Evolutionary conservation across 2,329 filamentous ascomycete species (phyloP).

Genomic region (Fusarium sp.): DNA sequence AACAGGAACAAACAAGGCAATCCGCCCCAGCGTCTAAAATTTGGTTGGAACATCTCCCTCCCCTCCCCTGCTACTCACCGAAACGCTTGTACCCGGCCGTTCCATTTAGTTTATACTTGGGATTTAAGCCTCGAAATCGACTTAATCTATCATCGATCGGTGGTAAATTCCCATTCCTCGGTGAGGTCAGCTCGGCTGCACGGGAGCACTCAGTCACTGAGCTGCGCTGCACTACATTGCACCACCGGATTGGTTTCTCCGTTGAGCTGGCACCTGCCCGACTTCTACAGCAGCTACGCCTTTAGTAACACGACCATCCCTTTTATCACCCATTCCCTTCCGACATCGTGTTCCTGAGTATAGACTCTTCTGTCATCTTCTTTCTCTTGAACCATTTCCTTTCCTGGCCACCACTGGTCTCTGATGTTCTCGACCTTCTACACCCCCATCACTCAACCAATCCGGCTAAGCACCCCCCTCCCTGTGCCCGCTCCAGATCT

Average conservation of each 20-base stretch:
- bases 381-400: background rate
- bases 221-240: background rate
- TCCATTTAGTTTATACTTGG: background rate
- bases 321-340: background rate
- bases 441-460: background rate
- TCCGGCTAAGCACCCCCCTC: constrained; percentile 9
- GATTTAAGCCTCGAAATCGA: background rate
- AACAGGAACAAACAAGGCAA: constrained; percentile 1
- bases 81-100: background rate
- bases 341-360: background rate
- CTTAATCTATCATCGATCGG: constrained; percentile 6
- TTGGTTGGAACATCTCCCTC: background rate
- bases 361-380: background rate
- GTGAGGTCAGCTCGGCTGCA: background rate
- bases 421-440: constrained; percentile 3
- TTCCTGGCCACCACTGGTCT: constrained; percentile 3
- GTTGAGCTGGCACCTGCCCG: constrained; percentile 19
- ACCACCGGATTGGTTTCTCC: constrained; percentile 32
- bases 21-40: constrained; percentile 5
- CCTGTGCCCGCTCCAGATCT: background rate
- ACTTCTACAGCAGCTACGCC: background rate
- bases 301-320: background rate
- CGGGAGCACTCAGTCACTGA: background rate
- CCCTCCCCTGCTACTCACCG: background rate
- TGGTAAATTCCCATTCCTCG: background rate